A percentile compares a stretch with the other conserved stretches of the same genome.
Evolutionary conservation across 2,329 filamentous ascomycete genomes (phyloP).

Genomic region (Botryotinia calthae): DNA sequence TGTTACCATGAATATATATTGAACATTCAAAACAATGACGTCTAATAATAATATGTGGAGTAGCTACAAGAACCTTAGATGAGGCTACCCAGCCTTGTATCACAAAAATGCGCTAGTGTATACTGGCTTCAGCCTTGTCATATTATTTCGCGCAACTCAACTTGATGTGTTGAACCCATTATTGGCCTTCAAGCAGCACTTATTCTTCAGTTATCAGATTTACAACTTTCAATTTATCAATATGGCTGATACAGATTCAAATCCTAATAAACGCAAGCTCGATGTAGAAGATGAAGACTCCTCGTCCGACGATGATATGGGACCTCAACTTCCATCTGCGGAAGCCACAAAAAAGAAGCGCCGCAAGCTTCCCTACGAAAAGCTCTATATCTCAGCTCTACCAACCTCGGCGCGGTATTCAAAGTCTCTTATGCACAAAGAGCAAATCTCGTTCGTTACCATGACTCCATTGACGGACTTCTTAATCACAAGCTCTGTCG

Average conservation of each 20-base stretch:
- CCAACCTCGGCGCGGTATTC: conserved; percentile 81
- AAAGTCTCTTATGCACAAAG: conserved; percentile 97
- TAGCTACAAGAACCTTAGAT: background rate
- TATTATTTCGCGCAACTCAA: conserved; percentile 8
- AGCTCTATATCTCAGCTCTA: conserved; percentile 87
- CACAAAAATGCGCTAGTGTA: background rate
- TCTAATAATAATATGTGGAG: background rate
- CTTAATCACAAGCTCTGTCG: conserved; percentile 86
- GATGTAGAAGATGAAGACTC: conserved; percentile 31
- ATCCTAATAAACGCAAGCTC: conserved; percentile 52
- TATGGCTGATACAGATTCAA: conserved; percentile 42
- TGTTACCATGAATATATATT: background rate
- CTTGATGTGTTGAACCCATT: background rate
- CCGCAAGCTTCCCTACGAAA: conserved; percentile 87
- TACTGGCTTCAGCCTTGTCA: conserved; percentile 14
- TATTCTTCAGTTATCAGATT: background rate
- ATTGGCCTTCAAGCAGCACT: background rate
- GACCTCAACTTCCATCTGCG: conserved; percentile 80
- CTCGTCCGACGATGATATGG: conserved; percentile 89
- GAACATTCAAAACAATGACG: background rate
- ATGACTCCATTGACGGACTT: conserved; percentile 93
- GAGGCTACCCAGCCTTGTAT: background rate
- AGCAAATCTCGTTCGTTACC: conserved; percentile 83
- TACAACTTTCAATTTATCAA: background rate
- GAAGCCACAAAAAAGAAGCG: conserved; percentile 85